These are phyloP conservation scores for Xylariaceae sp. DNA, from an alignment of 2,329 filamentous ascomycete genomes.

Conservation along the genomic window DNA sequence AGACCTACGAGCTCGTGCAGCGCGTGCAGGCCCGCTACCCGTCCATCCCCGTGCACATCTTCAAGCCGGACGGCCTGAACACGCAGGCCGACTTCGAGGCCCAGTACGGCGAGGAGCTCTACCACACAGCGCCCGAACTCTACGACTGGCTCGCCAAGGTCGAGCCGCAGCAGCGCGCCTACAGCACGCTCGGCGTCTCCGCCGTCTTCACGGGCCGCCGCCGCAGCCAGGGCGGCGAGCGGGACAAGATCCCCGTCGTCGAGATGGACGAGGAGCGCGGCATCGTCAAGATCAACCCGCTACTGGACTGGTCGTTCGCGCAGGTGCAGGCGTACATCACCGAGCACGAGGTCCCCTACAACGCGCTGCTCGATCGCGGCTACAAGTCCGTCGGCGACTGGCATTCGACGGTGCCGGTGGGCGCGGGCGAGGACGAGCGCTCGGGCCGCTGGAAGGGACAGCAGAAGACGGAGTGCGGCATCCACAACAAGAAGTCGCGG, in stretches of 20 bases:
- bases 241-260: constrained; percentile 83
- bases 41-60: constrained; percentile 76
- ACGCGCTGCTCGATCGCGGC: constrained; percentile 81
- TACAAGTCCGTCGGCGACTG: constrained; percentile 98
- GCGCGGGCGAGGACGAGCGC: constrained; percentile 89
- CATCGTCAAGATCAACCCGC: constrained; percentile 94
- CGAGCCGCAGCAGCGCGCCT: constrained; percentile 88
- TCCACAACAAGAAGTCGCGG: constrained; percentile 94
- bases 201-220: constrained; percentile 90
- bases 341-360: constrained; percentile 87
- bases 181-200: constrained; percentile 77
- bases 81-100: constrained; percentile 72
- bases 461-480: constrained; percentile 94
- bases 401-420: constrained; percentile 91
- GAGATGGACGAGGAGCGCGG: constrained; percentile 85
- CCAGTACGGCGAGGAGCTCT: constrained; percentile 76
- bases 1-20: constrained; percentile 70
- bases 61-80: constrained; percentile 74
- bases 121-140: constrained; percentile 78
- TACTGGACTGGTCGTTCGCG: constrained; percentile 88
- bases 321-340: constrained; percentile 86
- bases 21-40: constrained; percentile 72
- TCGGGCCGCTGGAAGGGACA: constrained; percentile 96
- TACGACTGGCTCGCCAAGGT: constrained; percentile 99
- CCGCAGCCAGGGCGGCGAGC: constrained; percentile 86